Percentiles rank a stretch among this genome's conserved stretches.
Evolutionary conservation across 805 yeast species (phyloP).

Genomic region (Ogataea paradorogensis): DNA sequence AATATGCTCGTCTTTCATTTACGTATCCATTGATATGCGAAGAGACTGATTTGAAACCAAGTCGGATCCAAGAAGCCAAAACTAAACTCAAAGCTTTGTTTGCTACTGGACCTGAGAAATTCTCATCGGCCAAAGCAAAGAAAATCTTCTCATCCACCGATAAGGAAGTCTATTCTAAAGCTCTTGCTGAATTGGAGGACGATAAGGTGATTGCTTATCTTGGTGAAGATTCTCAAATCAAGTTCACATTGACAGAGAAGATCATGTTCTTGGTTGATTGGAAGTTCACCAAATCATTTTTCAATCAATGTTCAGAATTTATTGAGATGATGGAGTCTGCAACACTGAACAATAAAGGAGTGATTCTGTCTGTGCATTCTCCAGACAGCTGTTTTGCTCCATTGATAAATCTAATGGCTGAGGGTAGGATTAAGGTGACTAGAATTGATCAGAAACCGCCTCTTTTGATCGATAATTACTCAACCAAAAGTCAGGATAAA

Average conservation of each 20-base stretch:
- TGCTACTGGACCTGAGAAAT: slow-evolving; percentile 48
- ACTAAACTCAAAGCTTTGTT: slow-evolving; percentile 53
- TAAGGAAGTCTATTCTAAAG: slow-evolving; percentile 46
- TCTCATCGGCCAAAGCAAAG: slow-evolving; percentile 45
- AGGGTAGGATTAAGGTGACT: slow-evolving; percentile 39
- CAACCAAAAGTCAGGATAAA: slow-evolving; percentile 71
- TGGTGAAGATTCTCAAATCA: slow-evolving; percentile 48
- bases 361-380: slow-evolving; percentile 51
- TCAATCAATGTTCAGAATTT: slow-evolving; percentile 47
- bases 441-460: slow-evolving; percentile 55
- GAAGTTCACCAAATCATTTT: slow-evolving; percentile 38
- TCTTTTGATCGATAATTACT: slow-evolving; percentile 58
- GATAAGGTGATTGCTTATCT: slow-evolving; percentile 54
- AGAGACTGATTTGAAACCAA: slow-evolving; percentile 17
- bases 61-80: slow-evolving; percentile 35
- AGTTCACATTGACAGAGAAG: slow-evolving; percentile 56
- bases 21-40: slow-evolving; percentile 31
- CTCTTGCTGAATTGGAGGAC: slow-evolving; percentile 48
- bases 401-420: slow-evolving; percentile 53
- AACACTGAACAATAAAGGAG: slow-evolving; percentile 48
- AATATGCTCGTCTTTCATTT: slow-evolving; percentile 46
- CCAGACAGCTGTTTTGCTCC: slow-evolving; percentile 63
- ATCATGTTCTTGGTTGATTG: slow-evolving; percentile 39
- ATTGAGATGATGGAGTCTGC: slow-evolving; percentile 41
- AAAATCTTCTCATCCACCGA: slow-evolving; percentile 44